Base-by-base conservation (phyloP, 805 yeast species). In the Candida hungchunana region DNA sequence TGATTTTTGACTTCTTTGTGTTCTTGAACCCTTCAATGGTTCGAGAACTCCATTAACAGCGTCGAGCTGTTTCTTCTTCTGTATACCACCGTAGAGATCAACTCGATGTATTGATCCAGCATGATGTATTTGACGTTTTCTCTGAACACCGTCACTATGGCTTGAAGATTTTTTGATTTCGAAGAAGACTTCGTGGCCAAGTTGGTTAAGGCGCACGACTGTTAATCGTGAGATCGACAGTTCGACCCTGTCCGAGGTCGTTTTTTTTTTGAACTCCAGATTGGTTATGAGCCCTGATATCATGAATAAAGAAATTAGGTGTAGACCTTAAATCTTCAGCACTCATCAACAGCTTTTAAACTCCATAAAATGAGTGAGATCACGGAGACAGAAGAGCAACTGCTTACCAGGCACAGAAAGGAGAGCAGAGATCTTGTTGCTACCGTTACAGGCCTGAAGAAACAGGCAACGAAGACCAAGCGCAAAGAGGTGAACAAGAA, bases 391-490 rank as follows among this genome's bases (percentile, higher is more conserved):
- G 63, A 62, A 51, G 83, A 77, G 17, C 73, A 69, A 28, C 37
- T 80, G 4, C 43, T 74, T 5, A 66, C 75, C 0, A 69, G 82
- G 43, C 96, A 88, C 47, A 68, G 75, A 47, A 79, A 78, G 51
- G 94, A 87, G 56, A 59, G 57, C 37, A 71, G 77, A 43, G 88
- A 86, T 39, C 63, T 86, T 40, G 66, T 73, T 15, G 81, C 83
- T 8, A 70, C 73, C 20, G 66, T 77, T 20, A 86, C 95, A 3
- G 81, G 83, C 2, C 60, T 88, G 69, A 85, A 82, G 62, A 85
- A 85, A 50, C 90, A 81, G 58, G 89, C 90, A 3, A 77, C 86
- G 13, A 84, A 86, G 53, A 80, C 87, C 32, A 83, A 79, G 33
- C 73, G 82, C 48, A 83, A 82, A 56, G 77, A 75, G 42, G 79